A percentile compares a stretch with the other conserved stretches of the same genome.
phyloP scores from a whole-genome alignment of 495 filamentous ascomycete species.

The Penicillium chermesinum region DNA sequence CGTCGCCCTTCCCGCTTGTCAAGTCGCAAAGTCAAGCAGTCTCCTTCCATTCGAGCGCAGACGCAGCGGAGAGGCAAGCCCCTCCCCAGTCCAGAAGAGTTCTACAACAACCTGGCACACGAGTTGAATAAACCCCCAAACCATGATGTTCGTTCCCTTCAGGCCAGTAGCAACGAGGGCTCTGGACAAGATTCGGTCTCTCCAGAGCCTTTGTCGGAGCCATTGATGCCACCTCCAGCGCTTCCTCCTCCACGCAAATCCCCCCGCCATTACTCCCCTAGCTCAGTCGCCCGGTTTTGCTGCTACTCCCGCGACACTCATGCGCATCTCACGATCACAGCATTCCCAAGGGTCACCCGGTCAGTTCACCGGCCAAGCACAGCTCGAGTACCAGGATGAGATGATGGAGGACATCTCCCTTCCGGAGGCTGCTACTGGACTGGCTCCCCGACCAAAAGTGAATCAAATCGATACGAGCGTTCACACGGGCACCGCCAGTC shows the following conservation, averaged over 20 bases:
- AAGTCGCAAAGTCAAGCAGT: slow-evolving; percentile 63
- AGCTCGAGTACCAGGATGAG: slow-evolving; percentile 45
- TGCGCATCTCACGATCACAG: slow-evolving; percentile 56
- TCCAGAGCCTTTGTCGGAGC: slow-evolving; percentile 63
- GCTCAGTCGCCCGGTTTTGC: slow-evolving; percentile 38
- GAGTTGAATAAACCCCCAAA: slow-evolving; percentile 29
- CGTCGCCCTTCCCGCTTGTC: slow-evolving; percentile 28
- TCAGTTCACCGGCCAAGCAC: slow-evolving; percentile 28
- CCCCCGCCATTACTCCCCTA: slow-evolving; percentile 44
- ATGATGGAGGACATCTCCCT: slow-evolving; percentile 63
- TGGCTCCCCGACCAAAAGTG: slow-evolving; percentile 31
- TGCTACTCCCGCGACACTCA: slow-evolving; percentile 80
- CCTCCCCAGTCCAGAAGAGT: slow-evolving; percentile 51
- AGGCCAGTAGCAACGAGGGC: slow-evolving; percentile 49
- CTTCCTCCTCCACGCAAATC: slow-evolving; percentile 49
- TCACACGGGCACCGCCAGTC: slow-evolving; percentile 21
- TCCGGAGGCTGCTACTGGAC: slow-evolving; percentile 53
- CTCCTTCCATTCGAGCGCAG: slow-evolving; percentile 78
- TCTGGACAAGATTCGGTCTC: slow-evolving; percentile 67
- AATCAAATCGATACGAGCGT: slow-evolving; percentile 42
- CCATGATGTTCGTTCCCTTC: slow-evolving; percentile 32
- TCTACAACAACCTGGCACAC: slow-evolving; percentile 31
- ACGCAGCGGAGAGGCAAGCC: slow-evolving; percentile 50
- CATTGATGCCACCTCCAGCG: slow-evolving; percentile 68
- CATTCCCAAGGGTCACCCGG: slow-evolving; percentile 21